Base-by-base conservation (phyloP, 2,329 filamentous ascomycete genomes). In the Ceratocystis cubensis region DNA sequence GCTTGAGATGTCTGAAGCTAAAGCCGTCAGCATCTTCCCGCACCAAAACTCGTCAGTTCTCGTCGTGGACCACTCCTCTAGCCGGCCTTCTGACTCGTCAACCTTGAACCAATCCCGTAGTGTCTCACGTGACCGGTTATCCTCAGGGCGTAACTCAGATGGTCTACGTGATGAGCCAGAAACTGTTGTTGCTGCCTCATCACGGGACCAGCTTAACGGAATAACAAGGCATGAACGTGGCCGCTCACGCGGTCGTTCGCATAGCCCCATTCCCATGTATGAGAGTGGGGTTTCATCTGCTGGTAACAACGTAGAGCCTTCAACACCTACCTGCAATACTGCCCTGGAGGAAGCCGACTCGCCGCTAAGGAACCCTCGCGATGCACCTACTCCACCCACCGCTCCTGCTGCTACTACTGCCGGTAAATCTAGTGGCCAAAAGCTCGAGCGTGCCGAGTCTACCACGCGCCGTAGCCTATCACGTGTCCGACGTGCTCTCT, bases 1-100 rank as follows among this genome's bases (percentile, higher is more conserved):
- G 2, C 78, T 79, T 2, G 84, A 85, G 70, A 80, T 87, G 50
- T 84, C 84, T 0, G 84, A 87, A 74, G 84, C 84, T 44, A 75
- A 82, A 72, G 83, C 82, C 48, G 79, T 87, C 66, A 84, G 79
- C 68, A 83, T 87, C 70, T 85, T 81, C 70, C 79, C 82, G 22
- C 84, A 87, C 69, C 83, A 87, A 70, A 87, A 86, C 70, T 84
- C 80, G 61, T 87, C 84, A 3, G 75, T 87, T 10, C 73, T 86
- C 53, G 79, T 87, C 74, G 81, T 87, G 37, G 76, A 85, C 69
- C 81, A 85, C 71, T 53, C 63, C 2, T 79, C 80, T 8, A 77
- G 75, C 53, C 81, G 78, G 71, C 79, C 78, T 28, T 80, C 79
- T 0, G 79, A 81, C 66, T 75, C 74, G 59, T 77, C 78, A 22